Base-by-base conservation (phyloP, 768 basidiomycete genomes). In the Gymnopilus junonius region DNA sequence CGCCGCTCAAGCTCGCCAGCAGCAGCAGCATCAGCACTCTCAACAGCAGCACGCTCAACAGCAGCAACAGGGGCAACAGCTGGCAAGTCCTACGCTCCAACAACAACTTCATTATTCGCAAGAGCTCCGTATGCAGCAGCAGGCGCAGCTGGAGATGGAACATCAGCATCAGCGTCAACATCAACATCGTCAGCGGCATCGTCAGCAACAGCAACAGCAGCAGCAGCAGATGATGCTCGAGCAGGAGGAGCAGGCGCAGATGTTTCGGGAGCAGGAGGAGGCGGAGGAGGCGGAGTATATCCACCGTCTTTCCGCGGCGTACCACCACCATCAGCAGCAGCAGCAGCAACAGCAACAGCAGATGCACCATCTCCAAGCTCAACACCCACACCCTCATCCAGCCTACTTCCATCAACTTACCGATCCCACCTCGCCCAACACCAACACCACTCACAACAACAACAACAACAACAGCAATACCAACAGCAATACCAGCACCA, bases 71-170 rank as follows among this genome's bases (percentile, higher is more conserved):
- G 56, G 31, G 11, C 57, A 46, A 34, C 31, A 56, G 23, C 53
- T 32, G 17, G 31, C 27, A 8, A 37, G 40, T 15, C 58, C 55
- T 20, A 37, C 45, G 53, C 37, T 62, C 65, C 66, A 25, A 54
- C 64, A 53, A 42, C 64, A 65, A 25, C 32, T 55, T 39, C 64
- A 67, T 58, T 85, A 85, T 77, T 81, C 82, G 68, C 81, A 79
- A 78, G 81, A 80, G 64, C 80, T 83, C 67, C 78, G 76, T 35
- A 75, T 78, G 57, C 83, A 83, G 62, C 83, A 81, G 62, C 58
- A 76, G 34, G 75, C 76, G 39, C 80, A 80, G 69, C 37, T 76
- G 70, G 69, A 62, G 55, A 32, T 67, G 66, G 71, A 54, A 23
- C 27, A n/a, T 27, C 14, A 45, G 42, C 11, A 31, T 37, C 21